Evolutionary conservation across 345 rosid genomes (phyloP).

Genomic region (Rhodamnia rubescens): DNA sequence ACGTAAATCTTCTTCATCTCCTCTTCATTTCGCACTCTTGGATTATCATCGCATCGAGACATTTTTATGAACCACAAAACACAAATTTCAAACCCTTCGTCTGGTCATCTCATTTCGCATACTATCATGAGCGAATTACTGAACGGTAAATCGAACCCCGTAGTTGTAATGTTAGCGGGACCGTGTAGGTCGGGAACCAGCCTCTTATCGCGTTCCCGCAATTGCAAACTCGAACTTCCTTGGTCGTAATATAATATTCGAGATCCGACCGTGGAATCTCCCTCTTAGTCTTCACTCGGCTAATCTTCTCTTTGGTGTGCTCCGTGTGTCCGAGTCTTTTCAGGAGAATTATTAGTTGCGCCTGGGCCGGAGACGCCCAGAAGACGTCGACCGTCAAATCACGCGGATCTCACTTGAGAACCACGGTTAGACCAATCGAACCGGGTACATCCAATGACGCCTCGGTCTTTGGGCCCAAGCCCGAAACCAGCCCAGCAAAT

Average conservation of each 20-base stretch:
- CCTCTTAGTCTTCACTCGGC: not conserved
- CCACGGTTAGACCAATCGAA: not conserved
- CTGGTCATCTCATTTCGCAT: not conserved
- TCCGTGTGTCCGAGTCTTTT: rapidly evolving
- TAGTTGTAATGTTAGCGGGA: not conserved
- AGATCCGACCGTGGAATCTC: not conserved
- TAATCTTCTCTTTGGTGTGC: not conserved
- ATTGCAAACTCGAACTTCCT: not conserved
- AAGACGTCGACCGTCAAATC: rapidly evolving
- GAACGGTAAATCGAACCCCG: not conserved
- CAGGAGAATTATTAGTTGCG: not conserved
- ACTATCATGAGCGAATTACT: not conserved
- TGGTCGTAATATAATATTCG: not conserved
- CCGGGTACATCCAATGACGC: not conserved
- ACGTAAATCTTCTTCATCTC: not conserved
- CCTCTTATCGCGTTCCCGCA: not conserved
- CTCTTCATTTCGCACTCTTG: not conserved
- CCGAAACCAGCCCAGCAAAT: not conserved
- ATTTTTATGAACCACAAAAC: not conserved
- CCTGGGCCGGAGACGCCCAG: rapidly evolving
- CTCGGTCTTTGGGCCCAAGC: not conserved
- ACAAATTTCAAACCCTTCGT: not conserved
- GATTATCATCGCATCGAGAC: not conserved
- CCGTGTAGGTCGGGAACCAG: not conserved
- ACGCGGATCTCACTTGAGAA: not conserved